Base-by-base conservation (phyloP, 768 basidiomycete species). In the Tylopilus cervinicoccineus region DNA sequence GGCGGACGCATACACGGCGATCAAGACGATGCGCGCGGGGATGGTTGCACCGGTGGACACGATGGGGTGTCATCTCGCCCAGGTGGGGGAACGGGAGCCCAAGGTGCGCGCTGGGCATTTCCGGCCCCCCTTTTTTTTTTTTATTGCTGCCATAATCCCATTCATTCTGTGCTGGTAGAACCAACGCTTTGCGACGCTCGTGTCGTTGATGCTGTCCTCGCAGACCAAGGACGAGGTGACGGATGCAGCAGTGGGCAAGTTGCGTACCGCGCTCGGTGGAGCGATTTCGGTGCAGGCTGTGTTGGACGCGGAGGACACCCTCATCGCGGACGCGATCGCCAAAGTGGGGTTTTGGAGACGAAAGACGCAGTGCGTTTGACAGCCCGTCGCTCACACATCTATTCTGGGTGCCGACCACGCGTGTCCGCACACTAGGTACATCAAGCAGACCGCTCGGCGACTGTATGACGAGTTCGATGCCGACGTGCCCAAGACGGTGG, bases 171-270 rank as follows among this genome's bases (percentile, higher is more conserved):
- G 10, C 3, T 19, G 14, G 14, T 0, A 49, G 91, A 91, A 83
- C 47, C 77, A 79, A 42, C 84, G 94, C 3, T 88, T 91, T 51
- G 77, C 88, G 9, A 90, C 86, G 5, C 81, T 99, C 19, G 79
- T 99, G 7, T 91, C 93, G 4, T 75, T 99, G 38, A 96, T 97
- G 92, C 78, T 98, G 2, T 93, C 89, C 10, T 92, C 92, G 2
- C 95, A 98, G 64, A 97, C 95, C 5, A 97, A 94, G 59, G 93
- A 95, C 62, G 83, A 89, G 57, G 85, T 93, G 16, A 92, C 88
- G 0, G 80, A 88, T 47, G 79, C 84, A 0, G 94, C 94, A 0
- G 79, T 94, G 1, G 62, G 70, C 3, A 88, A 85, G 51, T 76
- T 97, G 2, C 83, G 92, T 16, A 61, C 64, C 2, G 79, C 82